These are phyloP conservation scores for Theileria annulata DNA, from an alignment of 169 alveolate genomes.

Conservation along the genomic window DNA sequence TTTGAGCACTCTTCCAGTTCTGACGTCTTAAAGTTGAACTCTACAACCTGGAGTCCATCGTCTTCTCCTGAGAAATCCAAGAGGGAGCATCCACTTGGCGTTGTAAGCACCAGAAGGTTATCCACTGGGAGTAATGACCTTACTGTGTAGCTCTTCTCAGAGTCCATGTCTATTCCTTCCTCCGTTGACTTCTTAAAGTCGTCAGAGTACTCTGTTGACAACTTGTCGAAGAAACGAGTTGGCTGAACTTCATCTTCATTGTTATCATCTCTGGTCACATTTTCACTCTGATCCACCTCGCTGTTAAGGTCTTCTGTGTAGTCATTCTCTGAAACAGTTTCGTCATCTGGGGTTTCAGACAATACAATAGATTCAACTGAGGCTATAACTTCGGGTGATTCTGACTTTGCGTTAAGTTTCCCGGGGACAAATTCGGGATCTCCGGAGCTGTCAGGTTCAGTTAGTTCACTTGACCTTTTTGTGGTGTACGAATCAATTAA, in stretches of 20 bases:
- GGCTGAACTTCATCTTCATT: not conserved
- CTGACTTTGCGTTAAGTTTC: not conserved
- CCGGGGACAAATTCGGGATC: not conserved
- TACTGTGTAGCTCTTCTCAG: conserved; percentile 58
- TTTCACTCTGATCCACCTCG: conserved; percentile 2
- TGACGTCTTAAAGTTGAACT: conserved; percentile 52
- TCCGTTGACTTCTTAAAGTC: conserved; percentile 41
- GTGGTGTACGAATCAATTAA: not conserved
- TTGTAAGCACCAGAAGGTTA: conserved; percentile 53
- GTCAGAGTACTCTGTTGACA: conserved; percentile 33
- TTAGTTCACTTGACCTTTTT: not conserved
- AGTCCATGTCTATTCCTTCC: conserved; percentile 44
- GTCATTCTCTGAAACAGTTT: not conserved
- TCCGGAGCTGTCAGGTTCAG: conserved; percentile 17
- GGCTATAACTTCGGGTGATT: not conserved
- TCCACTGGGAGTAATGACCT: conserved; percentile 54
- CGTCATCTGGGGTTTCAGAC: conserved; percentile 5
- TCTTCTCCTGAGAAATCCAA: conserved; percentile 40
- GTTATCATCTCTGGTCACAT: not conserved
- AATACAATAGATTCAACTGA: not conserved
- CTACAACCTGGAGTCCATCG: conserved; percentile 33
- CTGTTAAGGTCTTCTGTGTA: not conserved
- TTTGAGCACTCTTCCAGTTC: conserved; percentile 66
- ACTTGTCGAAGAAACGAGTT: not conserved
- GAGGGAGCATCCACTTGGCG: conserved; percentile 66